Evolutionary conservation across 139 green algal genomes (phyloP), one percentile per base, ranked within the genome.

Genomic region (Zygnema cylindricum): DNA sequence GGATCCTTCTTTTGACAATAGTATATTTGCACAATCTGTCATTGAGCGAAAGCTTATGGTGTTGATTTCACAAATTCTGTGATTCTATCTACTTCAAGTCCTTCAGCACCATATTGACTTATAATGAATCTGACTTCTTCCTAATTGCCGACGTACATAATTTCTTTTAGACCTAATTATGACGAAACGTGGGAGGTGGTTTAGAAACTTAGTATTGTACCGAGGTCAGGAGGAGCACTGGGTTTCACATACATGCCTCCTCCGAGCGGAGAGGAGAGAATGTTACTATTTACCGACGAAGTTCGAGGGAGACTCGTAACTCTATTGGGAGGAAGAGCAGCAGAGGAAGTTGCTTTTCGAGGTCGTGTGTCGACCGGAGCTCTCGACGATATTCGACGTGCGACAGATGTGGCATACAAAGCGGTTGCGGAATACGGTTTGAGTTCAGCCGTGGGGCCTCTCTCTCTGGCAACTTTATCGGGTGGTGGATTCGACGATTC

Each of bases 261-360:
- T 69, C 30, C 32, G 3, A 84, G 77, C 25, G 77, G 71, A 41
- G 54, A 92, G 84, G 96, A 98, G 89, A 88, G 96, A 16, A 93
- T 93, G 39, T 93, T 98, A 21, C 93, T 98, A 92, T 98, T 98
- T 84, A 93, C 96, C 79, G 92, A 92, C 3, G 96, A 98, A 91
- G 95, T 98, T 55, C 93, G 95, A 1, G 96, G 94, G 0, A 95
- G 96, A 90, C 90, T 98, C 86, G 95, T 93, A 23, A 97, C 95
- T 85, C 94, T 98, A 2, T 95, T 98, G 92, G 96, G 96, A 23
- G 96, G 96, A 1, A 85, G 96, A 0, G 96, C 96, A 21, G 96
- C 96, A 0, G 96, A 98, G 94, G 92, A 95, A 77, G 87, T 98
- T 32, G 95, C 92, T 0, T 98, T 92, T 55, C 84, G 84, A 35